phyloP scores from a whole-genome alignment of 2,329 filamentous ascomycete species.

The Fusarium xyrophilum region DNA sequence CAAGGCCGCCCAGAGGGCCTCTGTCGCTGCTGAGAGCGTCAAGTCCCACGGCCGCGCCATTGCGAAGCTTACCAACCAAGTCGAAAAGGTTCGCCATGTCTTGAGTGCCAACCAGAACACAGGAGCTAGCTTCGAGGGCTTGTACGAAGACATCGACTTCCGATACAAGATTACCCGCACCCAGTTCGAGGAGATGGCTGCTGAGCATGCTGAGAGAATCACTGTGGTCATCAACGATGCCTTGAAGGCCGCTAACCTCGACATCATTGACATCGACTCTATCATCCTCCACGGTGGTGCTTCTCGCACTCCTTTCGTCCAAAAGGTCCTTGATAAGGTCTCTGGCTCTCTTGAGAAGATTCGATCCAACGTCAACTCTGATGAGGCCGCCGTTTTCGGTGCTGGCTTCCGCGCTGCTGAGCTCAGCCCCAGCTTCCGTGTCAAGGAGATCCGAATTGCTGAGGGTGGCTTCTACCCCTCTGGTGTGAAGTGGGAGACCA shows the following conservation, averaged over 20 bases:
- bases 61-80: slow-evolving; percentile 91
- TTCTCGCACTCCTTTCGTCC: slow-evolving; percentile 91
- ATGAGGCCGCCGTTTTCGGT: slow-evolving; percentile 95
- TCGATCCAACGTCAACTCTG: slow-evolving; percentile 92
- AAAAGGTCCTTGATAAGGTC: slow-evolving; percentile 81
- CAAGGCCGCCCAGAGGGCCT: slow-evolving; percentile 69
- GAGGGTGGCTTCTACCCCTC: slow-evolving; percentile 78
- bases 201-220: slow-evolving; percentile 72
- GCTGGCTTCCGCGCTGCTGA: slow-evolving; percentile 93
- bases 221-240: slow-evolving; percentile 74
- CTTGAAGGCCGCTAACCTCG: slow-evolving; percentile 74
- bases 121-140: slow-evolving; percentile 79
- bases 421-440: slow-evolving; percentile 92
- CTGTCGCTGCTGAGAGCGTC: slow-evolving; percentile 68
- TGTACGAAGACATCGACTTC: slow-evolving; percentile 93
- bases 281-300: slow-evolving; percentile 93
- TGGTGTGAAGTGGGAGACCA: slow-evolving; percentile 75
- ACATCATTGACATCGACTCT: slow-evolving; percentile 79
- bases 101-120: slow-evolving; percentile 92
- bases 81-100: slow-evolving; percentile 84
- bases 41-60: slow-evolving; percentile 81
- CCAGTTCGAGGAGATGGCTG: slow-evolving; percentile 81
- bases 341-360: slow-evolving; percentile 79
- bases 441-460: slow-evolving; percentile 91
- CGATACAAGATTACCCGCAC: slow-evolving; percentile 84